A percentile compares a stretch with the other conserved stretches of the same genome.
phyloP scores from a whole-genome alignment of 202 grass and related monocot species.

The Setaria italica region DNA sequence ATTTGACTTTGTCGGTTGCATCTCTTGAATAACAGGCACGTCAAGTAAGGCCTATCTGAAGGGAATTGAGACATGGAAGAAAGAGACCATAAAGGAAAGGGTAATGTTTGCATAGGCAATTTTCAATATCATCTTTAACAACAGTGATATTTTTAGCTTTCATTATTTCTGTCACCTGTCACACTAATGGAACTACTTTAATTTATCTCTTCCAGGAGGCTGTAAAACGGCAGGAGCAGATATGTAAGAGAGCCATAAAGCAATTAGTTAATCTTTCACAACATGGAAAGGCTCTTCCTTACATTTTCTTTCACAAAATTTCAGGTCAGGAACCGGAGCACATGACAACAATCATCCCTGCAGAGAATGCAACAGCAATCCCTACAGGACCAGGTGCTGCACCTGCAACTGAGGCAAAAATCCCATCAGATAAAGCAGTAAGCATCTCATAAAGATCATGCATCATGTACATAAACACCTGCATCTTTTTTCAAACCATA shows the following conservation, averaged over 20 bases:
- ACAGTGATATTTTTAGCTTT: not conserved
- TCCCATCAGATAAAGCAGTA: conserved; percentile 46
- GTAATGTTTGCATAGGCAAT: conserved; percentile 26
- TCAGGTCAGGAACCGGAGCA: conserved; percentile 63
- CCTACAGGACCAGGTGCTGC: conserved; percentile 41
- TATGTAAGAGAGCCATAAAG: conserved; percentile 39
- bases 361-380: not conserved
- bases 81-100: conserved; percentile 63
- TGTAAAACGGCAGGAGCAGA: conserved; percentile 48
- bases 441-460: not conserved
- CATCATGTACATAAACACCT: not conserved
- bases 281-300: not conserved
- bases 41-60: conserved; percentile 80
- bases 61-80: conserved; percentile 85
- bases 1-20: not conserved
- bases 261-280: not conserved
- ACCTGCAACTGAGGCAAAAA: not conserved
- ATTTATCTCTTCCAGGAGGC: conserved; percentile 48
- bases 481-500: not conserved
- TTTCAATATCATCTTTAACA: not conserved
- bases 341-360: conserved; percentile 30
- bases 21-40: conserved; percentile 48
- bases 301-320: not conserved
- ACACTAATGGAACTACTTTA: not conserved
- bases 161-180: not conserved